Base-by-base conservation (phyloP, 2,329 filamentous ascomycete genomes). In the Emergomyces africanus region DNA sequence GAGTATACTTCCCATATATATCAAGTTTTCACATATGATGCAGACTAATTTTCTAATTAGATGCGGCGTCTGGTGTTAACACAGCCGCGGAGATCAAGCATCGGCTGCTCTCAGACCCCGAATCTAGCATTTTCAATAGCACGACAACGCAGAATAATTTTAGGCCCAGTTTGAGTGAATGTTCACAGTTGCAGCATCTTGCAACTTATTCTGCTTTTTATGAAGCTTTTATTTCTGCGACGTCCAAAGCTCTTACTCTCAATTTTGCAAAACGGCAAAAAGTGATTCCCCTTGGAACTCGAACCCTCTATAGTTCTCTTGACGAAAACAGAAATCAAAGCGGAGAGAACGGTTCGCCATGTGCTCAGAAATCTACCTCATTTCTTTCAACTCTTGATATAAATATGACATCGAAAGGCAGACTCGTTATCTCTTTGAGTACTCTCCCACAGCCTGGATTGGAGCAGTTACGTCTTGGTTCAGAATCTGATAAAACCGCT, bases 231-330 rank as follows among this genome's bases (percentile, higher is more conserved):
- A 69, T 74, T 44, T 74, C 72, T 39, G 71, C 74, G 5, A 66
- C 75, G 28, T 70, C 71, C 14, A 72, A 69, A 9, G 65, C 69
- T 58, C 63, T 76, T 28, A 69, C 69, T 42, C 64, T 75, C 9
- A 70, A 73, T 59, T 63, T 75, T 33, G 67, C 70, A 54, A 69
- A 70, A 54, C 66, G 64, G 30, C 66, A 71, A 58, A 68, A 66
- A 53, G 73, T 71, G 39, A 68, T 75, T 39, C 74, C 74, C 1
- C 67, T 76, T 10, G 74, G 74, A 6, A 71, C 71, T 56, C 71
- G 74, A 35, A 73, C 72, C 18, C 64, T 75, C 15, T 74, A 73
- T 55, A 74, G 71, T 10, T 64, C 66, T 5, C 62, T 73, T 33
- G 68, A 71, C 39, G 65, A 59, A n/a, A 62, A 68, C 54, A 67